Base-by-base conservation (phyloP, 2,329 filamentous ascomycete species). In the Aspergillus thermomutatus region DNA sequence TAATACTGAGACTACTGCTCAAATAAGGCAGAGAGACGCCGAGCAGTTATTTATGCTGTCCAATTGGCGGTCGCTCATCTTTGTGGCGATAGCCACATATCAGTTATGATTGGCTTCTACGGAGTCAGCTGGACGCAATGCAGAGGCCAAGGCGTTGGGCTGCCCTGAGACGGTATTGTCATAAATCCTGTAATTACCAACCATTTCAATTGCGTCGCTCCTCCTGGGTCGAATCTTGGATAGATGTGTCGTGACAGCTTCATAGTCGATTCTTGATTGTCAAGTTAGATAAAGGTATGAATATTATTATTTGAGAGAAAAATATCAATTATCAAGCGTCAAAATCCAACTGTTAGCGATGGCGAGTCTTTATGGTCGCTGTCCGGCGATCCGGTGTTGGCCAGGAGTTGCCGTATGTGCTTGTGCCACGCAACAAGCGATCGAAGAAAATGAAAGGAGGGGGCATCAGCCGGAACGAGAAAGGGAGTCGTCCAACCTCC, bases 111-210 rank as follows among this genome's bases (percentile, higher is more conserved):
- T 64, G 61, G 62, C 26, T 17, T 19, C 8, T 6, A 23, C 10
- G 1, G 17, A 14, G 59, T 64, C 62, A 64, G 55, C 62, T 60
- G 62, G 47, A 57, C 50, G 46, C 47, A 43, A 43, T 45, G 52
- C 23, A 46, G 23, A 49, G 51, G 56, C 58, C 58, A 60, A 58
- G 58, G 40, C 41, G 8, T 50, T 17, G 37, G 19, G 28, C 49
- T 37, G 28, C n/a, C 9, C 11, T 49, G 21, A 27, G 21, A 45
- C 25, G 41, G 23, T 51, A 49, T 43, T 45, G 47, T 55, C 34
- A 55, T n/a, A 9, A 17, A 8, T 19, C 2, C 23, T 45, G 49
- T 41, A 51, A 51, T 23, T 34, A 23, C 37, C 4, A 10, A 26
- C n/a, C 1, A n/a, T 37, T 51, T 46, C 43, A 46, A 7, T 17